phyloP scores from a whole-genome alignment of 169 alveolate species.

The Cryptosporidium ubiquitum region DNA sequence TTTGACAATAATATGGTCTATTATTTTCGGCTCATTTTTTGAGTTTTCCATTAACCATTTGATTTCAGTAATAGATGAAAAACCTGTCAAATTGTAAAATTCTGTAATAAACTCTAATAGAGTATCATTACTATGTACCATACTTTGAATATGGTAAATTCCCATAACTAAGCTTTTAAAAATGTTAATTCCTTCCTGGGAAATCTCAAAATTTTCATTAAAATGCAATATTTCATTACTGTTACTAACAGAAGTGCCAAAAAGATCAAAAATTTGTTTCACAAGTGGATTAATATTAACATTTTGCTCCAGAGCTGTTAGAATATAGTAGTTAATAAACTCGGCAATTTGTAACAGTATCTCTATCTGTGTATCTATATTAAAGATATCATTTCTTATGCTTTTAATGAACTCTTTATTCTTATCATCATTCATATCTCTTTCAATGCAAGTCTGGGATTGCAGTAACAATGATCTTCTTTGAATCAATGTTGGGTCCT shows the following conservation, averaged over 20 bases:
- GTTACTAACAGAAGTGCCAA: neutral
- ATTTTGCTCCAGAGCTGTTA: slow-evolving; percentile 56
- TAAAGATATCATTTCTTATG: slow-evolving; percentile 30
- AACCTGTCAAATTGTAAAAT: slow-evolving; percentile 60
- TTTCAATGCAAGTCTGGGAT: slow-evolving; percentile 49
- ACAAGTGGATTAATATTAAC: slow-evolving; percentile 37
- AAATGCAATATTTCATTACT: neutral
- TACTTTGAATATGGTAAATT: slow-evolving; percentile 23
- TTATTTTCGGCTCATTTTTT: neutral
- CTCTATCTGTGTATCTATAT: slow-evolving; percentile 44
- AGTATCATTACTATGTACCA: slow-evolving; percentile 54
- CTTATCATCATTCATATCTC: slow-evolving; percentile 54
- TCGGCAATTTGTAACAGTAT: slow-evolving; percentile 30
- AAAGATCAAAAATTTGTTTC: slow-evolving; percentile 13
- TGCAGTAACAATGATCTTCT: slow-evolving; percentile 47
- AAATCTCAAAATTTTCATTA: neutral
- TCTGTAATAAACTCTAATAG: slow-evolving; percentile 35
- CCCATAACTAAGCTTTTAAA: slow-evolving; percentile 31
- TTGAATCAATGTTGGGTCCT: slow-evolving; percentile 49
- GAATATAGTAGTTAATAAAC: slow-evolving; percentile 34
- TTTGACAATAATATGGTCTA: neutral
- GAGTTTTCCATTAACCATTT: slow-evolving; percentile 55
- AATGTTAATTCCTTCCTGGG: slow-evolving; percentile 53
- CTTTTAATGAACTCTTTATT: slow-evolving; percentile 22
- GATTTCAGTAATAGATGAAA: slow-evolving; percentile 50